These are phyloP conservation scores for Favolaschia claudopus DNA, from an alignment of 768 basidiomycete genomes.

Conservation along the genomic window DNA sequence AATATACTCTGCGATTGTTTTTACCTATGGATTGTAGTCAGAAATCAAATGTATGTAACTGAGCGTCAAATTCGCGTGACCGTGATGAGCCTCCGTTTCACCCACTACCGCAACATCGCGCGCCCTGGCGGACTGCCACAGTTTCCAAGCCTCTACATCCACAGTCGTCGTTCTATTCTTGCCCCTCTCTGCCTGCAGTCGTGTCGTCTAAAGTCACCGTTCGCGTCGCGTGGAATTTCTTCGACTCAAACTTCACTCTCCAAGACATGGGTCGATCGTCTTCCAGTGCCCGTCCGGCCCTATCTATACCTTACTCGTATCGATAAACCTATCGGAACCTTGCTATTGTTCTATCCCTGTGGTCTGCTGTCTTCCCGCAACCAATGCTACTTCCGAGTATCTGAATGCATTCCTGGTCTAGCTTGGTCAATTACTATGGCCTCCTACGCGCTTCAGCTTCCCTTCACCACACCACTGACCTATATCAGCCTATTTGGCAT, in stretches of 20 bases:
- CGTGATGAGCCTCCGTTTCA: slow-evolving; percentile 14
- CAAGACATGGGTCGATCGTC: slow-evolving; percentile 69
- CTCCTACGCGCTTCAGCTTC: slow-evolving; percentile 76
- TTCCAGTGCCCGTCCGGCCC: slow-evolving; percentile 69
- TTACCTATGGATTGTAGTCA: slow-evolving; percentile 10
- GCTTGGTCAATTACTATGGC: slow-evolving; percentile 99
- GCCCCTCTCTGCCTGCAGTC: slow-evolving; percentile 1
- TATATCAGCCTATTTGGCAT: slow-evolving; percentile 87
- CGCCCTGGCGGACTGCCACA: slow-evolving; percentile 10
- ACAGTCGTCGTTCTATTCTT: background rate
- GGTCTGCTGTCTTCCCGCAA: slow-evolving; percentile 56
- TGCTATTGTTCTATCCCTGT: slow-evolving; percentile 93
- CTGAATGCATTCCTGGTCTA: slow-evolving; percentile 40
- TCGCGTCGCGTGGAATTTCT: slow-evolving; percentile 4
- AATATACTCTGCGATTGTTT: slow-evolving; percentile 13
- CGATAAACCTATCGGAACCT: slow-evolving; percentile 96
- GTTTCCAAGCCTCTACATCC: no score
- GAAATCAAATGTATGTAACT: slow-evolving; percentile 9
- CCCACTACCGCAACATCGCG: background rate
- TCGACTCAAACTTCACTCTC: slow-evolving; percentile 8
- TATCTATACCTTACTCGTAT: slow-evolving; percentile 88
- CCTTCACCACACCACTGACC: slow-evolving; percentile 71
- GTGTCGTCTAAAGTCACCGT: slow-evolving; percentile 8
- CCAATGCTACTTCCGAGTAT: background rate
- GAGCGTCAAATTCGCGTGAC: slow-evolving; percentile 1